Percentiles rank a stretch among this genome's conserved stretches.
phyloP scores from a whole-genome alignment of 2,329 filamentous ascomycete species.

The Exophiala dermatitidis region DNA sequence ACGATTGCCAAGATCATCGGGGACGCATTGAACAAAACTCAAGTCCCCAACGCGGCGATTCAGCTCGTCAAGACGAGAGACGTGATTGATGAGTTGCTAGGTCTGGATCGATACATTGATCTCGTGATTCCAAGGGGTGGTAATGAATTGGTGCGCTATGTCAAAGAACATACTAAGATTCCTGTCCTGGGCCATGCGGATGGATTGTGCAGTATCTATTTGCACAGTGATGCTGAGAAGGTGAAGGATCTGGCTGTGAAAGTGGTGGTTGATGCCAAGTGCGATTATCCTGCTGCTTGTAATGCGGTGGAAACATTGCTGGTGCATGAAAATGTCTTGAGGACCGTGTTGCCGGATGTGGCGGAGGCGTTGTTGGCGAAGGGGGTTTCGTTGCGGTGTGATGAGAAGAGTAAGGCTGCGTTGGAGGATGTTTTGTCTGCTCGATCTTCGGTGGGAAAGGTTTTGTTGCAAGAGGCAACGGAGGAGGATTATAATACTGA shows the following conservation, averaged over 20 bases:
- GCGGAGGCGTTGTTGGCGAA: constrained; percentile 66
- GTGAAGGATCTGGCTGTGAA: constrained; percentile 63
- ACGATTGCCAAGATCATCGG: constrained; percentile 84
- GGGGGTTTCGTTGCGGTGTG: constrained; percentile 78
- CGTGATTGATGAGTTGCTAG: constrained; percentile 78
- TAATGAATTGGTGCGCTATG: constrained; percentile 81
- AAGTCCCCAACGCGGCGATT: constrained; percentile 77
- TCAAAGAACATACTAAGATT: constrained; percentile 86
- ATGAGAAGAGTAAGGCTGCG: constrained; percentile 58
- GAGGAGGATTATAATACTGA: constrained; percentile 78
- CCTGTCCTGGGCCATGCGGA: constrained; percentile 95
- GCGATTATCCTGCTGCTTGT: constrained; percentile 89
- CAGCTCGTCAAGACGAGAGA: constrained; percentile 93
- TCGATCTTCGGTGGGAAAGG: constrained; percentile 33
- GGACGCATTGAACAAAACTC: constrained; percentile 60
- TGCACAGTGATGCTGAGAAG: constrained; percentile 69
- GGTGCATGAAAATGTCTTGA: constrained; percentile 65
- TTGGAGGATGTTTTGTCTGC: constrained; percentile 45
- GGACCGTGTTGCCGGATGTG: constrained; percentile 60
- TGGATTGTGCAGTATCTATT: constrained; percentile 79
- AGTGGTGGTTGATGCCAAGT: constrained; percentile 85
- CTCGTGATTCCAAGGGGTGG: constrained; percentile 88
- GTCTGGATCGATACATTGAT: constrained; percentile 80
- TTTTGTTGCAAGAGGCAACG: constrained; percentile 56
- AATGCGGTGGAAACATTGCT: constrained; percentile 90